Evolutionary conservation across 2,329 filamentous ascomycete species (phyloP), one percentile per base, ranked within the genome.

Genomic region (Daldinia sp.): DNA sequence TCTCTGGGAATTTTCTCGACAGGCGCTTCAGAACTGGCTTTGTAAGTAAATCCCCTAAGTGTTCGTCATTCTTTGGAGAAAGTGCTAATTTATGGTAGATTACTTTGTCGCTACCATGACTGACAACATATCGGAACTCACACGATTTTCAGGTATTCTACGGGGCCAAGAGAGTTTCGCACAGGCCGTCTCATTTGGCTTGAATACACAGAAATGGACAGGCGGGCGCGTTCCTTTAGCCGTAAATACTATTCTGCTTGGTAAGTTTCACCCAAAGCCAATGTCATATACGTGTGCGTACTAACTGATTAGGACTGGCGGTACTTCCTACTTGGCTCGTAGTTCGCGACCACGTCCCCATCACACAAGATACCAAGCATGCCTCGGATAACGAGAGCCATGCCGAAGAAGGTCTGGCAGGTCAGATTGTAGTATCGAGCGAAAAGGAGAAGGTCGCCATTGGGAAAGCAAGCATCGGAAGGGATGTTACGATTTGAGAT

Each of bases 1-100:
- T 3, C 87, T 93, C 70, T 85, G 92, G 75, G 79, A 81, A 6
- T 87, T 87, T 69, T 78, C 85, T 1, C 79, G 84, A 2, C 85
- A 88, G 72, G 79, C 83, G 0, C 73, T 87, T 20, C 85, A 88
- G 73, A 88, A 87, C 60, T 87, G 84, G 84, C 78, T 88, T 0
- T 88, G 67, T 67, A 55, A 69, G 67, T 69, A 18, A 3, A 10
- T 26, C 15, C 13, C 18, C 12, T 13, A 12, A 6, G n/a, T n/a
- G n/a, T n/a, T 13, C 1, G 30, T 2, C 30, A 4, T 39, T 39
- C 13, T 13, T 12, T 13, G 13, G 13, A 5, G 10, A 39, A 39
- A 15, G 35, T 35, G 56, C 56, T 69, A 26, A 69, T 18, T 6
- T 2, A 9, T 15, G 9, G 10, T 5, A 69, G 67, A 88, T 68